Evolutionary conservation across 1,284 basidiomycete species (phyloP), one percentile per base, ranked within the genome.

Genomic region (Abortiporus biennis): DNA sequence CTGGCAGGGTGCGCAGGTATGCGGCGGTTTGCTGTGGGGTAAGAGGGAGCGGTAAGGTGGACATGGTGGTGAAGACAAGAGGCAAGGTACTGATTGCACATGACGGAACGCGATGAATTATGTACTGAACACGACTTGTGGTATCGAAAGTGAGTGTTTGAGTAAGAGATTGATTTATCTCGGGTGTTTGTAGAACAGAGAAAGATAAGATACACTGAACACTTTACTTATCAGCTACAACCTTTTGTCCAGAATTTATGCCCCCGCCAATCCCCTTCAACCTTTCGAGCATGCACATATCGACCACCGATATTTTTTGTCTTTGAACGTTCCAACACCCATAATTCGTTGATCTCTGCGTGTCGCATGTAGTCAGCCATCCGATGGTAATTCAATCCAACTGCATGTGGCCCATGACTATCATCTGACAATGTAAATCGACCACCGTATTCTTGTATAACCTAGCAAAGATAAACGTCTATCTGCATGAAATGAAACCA

Each of bases 351-450:
- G 6, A 97, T 72, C 2, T 73, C 75, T 17, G 77, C 57, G 1
- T 63, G 60, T 42, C 68, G 59, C n/a, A 94, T 68, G 60, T 98
- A 98, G 4, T 73, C 66, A 33, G 69, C 68, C 50, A 88, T 61
- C 12, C 74, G 71, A 41, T 67, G 52, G 55, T 96, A 99, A 62
- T 97, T 93, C 41, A 93, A 68, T 0, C 91, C 95, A 33, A 99
- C 92, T 13, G 83, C 81, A 29, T 81, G 75, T 1, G 91, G 85
- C 1, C 92, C 92, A 56, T 99, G 95, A 44, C 93, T 95, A 63
- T 99, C 95, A 61, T 99, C 95, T 2, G 94, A 98, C 15, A 98
- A 72, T 16, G 86, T 80, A 45, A 98, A 74, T 17, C 80, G 75
- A 1, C 95, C 95, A 4, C 74, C 74, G 27, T 71, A 59, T 15